Base-by-base conservation (phyloP, 1,139 yeast genomes). In the Zygosaccharomyces sapae region DNA sequence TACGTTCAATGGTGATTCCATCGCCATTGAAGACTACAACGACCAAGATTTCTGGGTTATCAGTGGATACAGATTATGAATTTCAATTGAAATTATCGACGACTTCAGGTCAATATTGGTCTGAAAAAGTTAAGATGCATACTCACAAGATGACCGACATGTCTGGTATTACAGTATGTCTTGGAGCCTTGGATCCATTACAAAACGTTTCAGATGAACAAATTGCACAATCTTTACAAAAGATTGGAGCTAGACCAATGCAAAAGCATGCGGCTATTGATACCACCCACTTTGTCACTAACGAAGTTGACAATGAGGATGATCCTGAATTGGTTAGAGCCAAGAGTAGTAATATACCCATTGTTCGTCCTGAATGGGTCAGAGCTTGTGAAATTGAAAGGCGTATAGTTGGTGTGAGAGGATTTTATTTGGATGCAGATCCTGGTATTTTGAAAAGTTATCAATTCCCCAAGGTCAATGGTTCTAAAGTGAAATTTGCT, bases 121-220 rank as follows among this genome's bases (percentile, higher is more conserved):
- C 96, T 5, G 84, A 88, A 38, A 70, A 71, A 30, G 67, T 92
- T 36, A 78, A 77, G 46, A 80, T 90, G 8, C 83, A 79, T 49
- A 92, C 98, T 6, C 97, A 89, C 66, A 90, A 89, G 64, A 90
- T 92, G 97, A 90, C 97, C 0, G 97, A 92, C 66, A 74, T 94
- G 58, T 78, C 89, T 1, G 98, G 98, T 51, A 88, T 92, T 51
- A 88, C 95, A 1, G 86, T 88, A 3, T 92, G 97, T 66, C 67
- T 89, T 46, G 97, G 98, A 25, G 86, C 86, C 45, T 74, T 92
- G 48, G 80, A 79, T 45, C 73, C 80, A 13, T 72, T 76, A 51
- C 86, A 81, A 47, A 76, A 73, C 18, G 80, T 86, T 48, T 70
- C 80, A 1, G 67, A 69, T 16, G 75, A 73, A 3, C 95, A 87